These are phyloP conservation scores for Ogataea pignaliae DNA, from an alignment of 805 yeast species.

Conservation along the genomic window DNA sequence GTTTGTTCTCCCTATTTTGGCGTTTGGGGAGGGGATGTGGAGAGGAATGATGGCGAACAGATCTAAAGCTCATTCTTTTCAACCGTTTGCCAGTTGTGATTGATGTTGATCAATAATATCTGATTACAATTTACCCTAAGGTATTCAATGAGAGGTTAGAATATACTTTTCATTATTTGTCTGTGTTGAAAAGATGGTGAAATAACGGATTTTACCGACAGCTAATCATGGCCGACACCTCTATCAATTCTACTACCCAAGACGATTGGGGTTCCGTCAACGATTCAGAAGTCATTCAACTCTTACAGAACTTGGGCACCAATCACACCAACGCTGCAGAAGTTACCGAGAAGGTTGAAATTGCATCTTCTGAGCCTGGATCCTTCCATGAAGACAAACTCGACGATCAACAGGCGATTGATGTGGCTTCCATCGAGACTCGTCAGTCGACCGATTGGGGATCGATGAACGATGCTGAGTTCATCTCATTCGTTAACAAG, in stretches of 20 bases:
- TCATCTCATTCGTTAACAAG: conserved; percentile 32
- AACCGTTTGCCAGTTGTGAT: too few relatives aligned
- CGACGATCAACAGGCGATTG: conserved; percentile 1
- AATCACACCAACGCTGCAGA: neutral
- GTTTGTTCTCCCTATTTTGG: too few relatives aligned
- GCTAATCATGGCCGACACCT: neutral
- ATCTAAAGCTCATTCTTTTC: too few relatives aligned
- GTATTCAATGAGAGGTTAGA: too few relatives aligned
- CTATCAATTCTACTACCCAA: conserved; percentile 27
- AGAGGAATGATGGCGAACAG: too few relatives aligned
- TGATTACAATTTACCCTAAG: too few relatives aligned
- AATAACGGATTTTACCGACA: too few relatives aligned
- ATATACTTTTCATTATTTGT: too few relatives aligned
- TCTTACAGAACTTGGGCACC: conserved; percentile 6
- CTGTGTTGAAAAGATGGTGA: too few relatives aligned
- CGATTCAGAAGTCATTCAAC: conserved; percentile 18
- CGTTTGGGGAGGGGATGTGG: too few relatives aligned
- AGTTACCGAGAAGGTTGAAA: neutral
- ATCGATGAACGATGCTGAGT: conserved; percentile 36
- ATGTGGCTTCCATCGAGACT: neutral
- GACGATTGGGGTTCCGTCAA: conserved; percentile 28
- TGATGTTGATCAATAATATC: too few relatives aligned
- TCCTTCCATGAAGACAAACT: conserved; percentile 8
- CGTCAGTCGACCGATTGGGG: conserved; percentile 24
- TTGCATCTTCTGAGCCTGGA: conserved; percentile 12